These are phyloP conservation scores for Diversispora eburnea DNA, from an alignment of 192 early-diverging fungal genomes.

Conservation along the genomic window DNA sequence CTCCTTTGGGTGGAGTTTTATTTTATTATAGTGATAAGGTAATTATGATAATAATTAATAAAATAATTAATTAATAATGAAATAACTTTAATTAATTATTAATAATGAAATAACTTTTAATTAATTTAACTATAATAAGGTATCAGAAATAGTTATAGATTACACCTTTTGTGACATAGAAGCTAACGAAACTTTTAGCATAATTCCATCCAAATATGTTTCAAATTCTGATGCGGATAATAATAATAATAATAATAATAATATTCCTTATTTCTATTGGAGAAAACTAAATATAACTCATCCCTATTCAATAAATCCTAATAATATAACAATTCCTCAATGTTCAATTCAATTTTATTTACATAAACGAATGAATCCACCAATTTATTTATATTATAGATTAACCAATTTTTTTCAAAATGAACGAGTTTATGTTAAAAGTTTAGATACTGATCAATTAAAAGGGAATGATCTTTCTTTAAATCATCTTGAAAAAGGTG, in stretches of 20 bases:
- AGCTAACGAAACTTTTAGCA: neutral
- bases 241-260: neutral
- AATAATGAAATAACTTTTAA: neutral
- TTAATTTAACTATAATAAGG: slow-evolving; percentile 35
- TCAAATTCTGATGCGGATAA: neutral
- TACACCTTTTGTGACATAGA: slow-evolving; percentile 74
- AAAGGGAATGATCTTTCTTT: slow-evolving; percentile 54
- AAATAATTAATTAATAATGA: slow-evolving; percentile 2
- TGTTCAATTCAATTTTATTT: slow-evolving; percentile 76
- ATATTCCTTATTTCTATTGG: neutral
- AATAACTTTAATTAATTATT: neutral
- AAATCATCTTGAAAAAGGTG: slow-evolving; percentile 40
- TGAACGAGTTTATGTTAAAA: slow-evolving; percentile 92
- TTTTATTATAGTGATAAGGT: slow-evolving; percentile 81
- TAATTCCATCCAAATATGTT: neutral
- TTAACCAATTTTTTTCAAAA: slow-evolving; percentile 99
- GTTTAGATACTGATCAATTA: slow-evolving; percentile 79
- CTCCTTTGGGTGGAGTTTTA: slow-evolving; percentile 89
- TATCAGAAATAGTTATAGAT: slow-evolving; percentile 86
- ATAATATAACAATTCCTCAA: neutral
- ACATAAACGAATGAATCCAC: slow-evolving; percentile 62
- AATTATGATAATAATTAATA: slow-evolving; percentile 33
- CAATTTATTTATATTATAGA: slow-evolving; percentile 91
- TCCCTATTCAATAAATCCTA: neutral
- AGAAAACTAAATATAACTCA: neutral